A percentile compares a stretch with the other conserved stretches of the same genome.
Evolutionary conservation across 2,329 filamentous ascomycete genomes (phyloP).

Genomic region (Arthrobotrys sinensis): DNA sequence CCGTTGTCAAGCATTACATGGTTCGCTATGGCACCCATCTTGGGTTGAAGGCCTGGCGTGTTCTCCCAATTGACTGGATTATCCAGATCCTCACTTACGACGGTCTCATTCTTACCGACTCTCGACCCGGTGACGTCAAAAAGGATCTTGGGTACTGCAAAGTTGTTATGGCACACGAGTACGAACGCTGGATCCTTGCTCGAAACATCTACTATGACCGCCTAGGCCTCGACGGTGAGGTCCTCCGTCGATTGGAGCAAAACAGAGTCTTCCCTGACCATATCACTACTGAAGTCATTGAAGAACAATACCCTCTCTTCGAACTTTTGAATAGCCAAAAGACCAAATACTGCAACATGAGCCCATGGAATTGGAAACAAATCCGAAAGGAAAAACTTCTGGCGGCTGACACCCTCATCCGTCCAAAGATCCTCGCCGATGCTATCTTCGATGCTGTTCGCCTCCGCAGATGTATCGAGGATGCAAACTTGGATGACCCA

Average conservation of each 20-base stretch:
- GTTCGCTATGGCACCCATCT: constrained; percentile 44
- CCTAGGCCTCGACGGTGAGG: constrained; percentile 22
- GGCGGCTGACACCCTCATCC: constrained; percentile 6
- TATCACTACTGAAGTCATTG: constrained; percentile 35
- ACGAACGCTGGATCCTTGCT: constrained; percentile 42
- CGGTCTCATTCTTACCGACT: constrained; percentile 38
- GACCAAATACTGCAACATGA: constrained; percentile 49
- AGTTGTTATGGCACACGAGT: constrained; percentile 49
- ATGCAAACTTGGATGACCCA: not conserved
- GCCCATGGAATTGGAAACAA: constrained; percentile 45
- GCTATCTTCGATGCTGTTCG: constrained; percentile 43
- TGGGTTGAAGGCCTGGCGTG: constrained; percentile 36
- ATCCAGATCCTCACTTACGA: constrained; percentile 39
- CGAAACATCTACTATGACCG: constrained; percentile 51
- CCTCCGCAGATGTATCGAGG: constrained; percentile 36
- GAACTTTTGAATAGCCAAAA: constrained; percentile 43
- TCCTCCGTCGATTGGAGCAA: not conserved
- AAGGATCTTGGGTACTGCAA: constrained; percentile 42
- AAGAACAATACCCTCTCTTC: constrained; percentile 34
- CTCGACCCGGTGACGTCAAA: constrained; percentile 5
- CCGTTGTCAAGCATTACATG: constrained; percentile 50
- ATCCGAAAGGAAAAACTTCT: constrained; percentile 42
- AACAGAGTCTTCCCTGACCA: constrained; percentile 33
- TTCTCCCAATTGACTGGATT: constrained; percentile 39
- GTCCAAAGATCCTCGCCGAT: constrained; percentile 34